These are phyloP conservation scores for Westerdykella aurantiaca DNA, from an alignment of 2,329 filamentous ascomycete species.

Conservation along the genomic window DNA sequence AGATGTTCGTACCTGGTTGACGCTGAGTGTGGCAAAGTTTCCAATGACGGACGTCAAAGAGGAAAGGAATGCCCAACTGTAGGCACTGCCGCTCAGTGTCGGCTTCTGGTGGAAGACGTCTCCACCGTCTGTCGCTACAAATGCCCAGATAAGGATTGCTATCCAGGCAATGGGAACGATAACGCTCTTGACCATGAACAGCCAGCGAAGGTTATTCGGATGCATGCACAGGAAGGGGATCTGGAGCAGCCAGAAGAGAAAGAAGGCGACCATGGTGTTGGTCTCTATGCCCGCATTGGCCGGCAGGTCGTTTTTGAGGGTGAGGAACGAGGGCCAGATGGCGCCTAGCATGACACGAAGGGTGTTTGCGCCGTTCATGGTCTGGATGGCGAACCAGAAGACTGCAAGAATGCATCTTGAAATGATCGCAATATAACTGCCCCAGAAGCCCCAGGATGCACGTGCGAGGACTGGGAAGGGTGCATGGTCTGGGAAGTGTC, in stretches of 20 bases:
- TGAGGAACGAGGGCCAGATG: slow-evolving; percentile 54
- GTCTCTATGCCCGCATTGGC: slow-evolving; percentile 50
- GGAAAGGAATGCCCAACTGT: slow-evolving; percentile 51
- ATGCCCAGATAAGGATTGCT: slow-evolving; percentile 58
- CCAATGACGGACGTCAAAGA: slow-evolving; percentile 47
- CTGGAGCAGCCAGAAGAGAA: slow-evolving; percentile 54
- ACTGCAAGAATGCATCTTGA: slow-evolving; percentile 51
- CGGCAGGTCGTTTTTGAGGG: slow-evolving; percentile 50
- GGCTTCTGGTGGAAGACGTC: slow-evolving; percentile 42
- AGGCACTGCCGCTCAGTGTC: slow-evolving; percentile 45
- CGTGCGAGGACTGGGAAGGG: slow-evolving; percentile 54
- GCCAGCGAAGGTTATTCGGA: slow-evolving; percentile 48
- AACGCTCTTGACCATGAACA: slow-evolving; percentile 46
- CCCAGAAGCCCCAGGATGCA: slow-evolving; percentile 54
- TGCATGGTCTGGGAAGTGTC: slow-evolving; percentile 44
- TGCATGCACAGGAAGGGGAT: slow-evolving; percentile 53
- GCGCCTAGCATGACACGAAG: slow-evolving; percentile 49
- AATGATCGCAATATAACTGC: slow-evolving; percentile 51
- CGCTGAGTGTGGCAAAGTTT: slow-evolving; percentile 48
- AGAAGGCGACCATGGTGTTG: slow-evolving; percentile 52
- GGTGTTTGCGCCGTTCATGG: slow-evolving; percentile 55
- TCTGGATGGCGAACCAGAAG: slow-evolving; percentile 63
- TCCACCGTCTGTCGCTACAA: slow-evolving; percentile 50
- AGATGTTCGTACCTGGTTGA: slow-evolving; percentile 40
- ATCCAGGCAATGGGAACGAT: slow-evolving; percentile 55